Percentiles rank a stretch among this genome's conserved stretches.
phyloP scores from a whole-genome alignment of 2,329 filamentous ascomycete genomes.

The Teratosphaeria zuluensis region DNA sequence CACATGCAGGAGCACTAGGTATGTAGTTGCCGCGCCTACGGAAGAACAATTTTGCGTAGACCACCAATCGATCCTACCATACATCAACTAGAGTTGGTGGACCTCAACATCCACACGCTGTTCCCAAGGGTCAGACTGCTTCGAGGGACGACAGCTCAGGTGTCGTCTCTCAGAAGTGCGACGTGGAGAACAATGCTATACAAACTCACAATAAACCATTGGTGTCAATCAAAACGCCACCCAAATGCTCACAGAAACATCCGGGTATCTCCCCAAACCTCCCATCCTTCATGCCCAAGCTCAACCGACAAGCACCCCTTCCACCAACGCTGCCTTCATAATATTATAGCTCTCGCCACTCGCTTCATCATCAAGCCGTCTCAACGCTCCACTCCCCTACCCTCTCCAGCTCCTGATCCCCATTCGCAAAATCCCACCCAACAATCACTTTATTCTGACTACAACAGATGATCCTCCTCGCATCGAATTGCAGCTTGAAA shows the following conservation, averaged over 20 bases:
- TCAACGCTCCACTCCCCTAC: constrained; percentile 25
- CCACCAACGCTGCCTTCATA: neutral
- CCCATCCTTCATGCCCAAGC: too few species aligned
- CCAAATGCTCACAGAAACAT: neutral
- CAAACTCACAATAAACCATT: neutral
- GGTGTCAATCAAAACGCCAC: neutral
- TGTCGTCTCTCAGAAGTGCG: neutral
- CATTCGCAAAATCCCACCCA: constrained; percentile 94
- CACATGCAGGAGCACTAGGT: too few species aligned
- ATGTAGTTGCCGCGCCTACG: too few species aligned
- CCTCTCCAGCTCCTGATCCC: constrained; percentile 52
- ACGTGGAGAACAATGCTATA: neutral
- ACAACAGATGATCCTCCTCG: constrained; percentile 85
- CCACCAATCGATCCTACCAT: too few species aligned
- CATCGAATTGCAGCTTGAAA: constrained; percentile 96
- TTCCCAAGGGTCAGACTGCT: too few species aligned
- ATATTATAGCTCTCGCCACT: neutral
- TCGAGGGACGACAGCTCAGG: too few species aligned
- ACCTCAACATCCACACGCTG: too few species aligned
- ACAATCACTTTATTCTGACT: constrained; percentile 87
- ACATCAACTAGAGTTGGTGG: too few species aligned
- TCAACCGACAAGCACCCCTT: neutral
- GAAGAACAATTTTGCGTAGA: too few species aligned
- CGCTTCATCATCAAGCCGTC: constrained; percentile 10
- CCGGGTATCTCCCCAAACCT: too few species aligned